Percentiles rank a stretch among this genome's conserved stretches.
Conservation (phyloP, 202 grass and related monocot species). For the Hordeum pubiflorum region DNA sequence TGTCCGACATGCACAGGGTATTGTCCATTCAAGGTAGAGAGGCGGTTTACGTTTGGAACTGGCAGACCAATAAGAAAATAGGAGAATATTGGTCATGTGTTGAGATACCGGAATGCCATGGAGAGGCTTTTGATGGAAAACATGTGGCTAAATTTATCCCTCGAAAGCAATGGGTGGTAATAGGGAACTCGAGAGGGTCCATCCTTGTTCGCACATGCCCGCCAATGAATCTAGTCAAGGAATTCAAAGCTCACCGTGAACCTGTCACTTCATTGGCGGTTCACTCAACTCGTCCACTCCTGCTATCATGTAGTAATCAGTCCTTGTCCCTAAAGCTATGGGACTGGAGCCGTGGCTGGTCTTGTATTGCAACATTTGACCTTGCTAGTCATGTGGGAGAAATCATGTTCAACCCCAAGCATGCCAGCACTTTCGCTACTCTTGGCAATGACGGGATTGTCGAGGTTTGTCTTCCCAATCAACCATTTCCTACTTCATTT, state of each 20-base stretch:
- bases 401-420: background rate
- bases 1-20: background rate
- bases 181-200: accelerated
- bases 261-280: background rate
- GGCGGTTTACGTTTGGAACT: background rate
- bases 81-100: background rate
- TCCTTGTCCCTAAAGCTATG: background rate
- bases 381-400: background rate
- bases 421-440: background rate
- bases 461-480: background rate
- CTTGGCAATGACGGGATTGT: background rate
- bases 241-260: background rate
- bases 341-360: background rate
- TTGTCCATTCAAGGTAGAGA: background rate
- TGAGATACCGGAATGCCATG: too few species aligned
- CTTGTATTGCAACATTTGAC: background rate
- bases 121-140: too few species aligned
- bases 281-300: background rate
- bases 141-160: background rate
- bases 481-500: background rate
- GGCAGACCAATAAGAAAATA: background rate
- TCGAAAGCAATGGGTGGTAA: background rate
- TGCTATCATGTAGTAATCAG: background rate
- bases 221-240: background rate
- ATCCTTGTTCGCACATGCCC: background rate